These are phyloP conservation scores for Lipomyces lipofer DNA, from an alignment of 805 yeast species.

Conservation along the genomic window DNA sequence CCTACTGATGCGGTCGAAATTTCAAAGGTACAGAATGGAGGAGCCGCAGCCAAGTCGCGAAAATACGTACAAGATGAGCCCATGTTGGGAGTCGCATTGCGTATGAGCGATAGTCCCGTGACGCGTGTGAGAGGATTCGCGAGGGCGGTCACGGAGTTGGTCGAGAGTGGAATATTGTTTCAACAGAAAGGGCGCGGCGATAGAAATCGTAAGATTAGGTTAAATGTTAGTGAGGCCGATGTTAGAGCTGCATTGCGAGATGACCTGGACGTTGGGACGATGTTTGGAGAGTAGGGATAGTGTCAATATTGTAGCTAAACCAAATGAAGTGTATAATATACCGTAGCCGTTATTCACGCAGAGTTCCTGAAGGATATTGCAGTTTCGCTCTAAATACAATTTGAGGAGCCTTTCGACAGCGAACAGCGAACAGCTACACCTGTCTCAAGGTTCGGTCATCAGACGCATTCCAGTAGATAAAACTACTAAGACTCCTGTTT, in stretches of 20 bases:
- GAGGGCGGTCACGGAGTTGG: conserved; percentile 63
- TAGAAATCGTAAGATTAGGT: conserved; percentile 60
- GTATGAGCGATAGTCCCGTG: conserved; percentile 41
- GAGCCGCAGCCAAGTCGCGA: conserved; percentile 38
- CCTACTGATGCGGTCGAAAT: conserved; percentile 10
- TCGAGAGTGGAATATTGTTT: conserved; percentile 73
- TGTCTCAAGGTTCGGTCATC: too few relatives aligned
- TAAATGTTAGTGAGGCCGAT: conserved; percentile 73
- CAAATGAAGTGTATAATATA: too few relatives aligned
- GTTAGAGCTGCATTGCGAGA: conserved; percentile 52
- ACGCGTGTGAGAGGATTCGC: conserved; percentile 62
- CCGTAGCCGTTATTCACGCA: too few relatives aligned
- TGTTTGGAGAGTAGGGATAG: conserved; percentile 11
- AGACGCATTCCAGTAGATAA: too few relatives aligned
- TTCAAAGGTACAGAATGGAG: conserved; percentile 58
- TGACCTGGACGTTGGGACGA: conserved; percentile 28
- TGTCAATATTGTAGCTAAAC: too few relatives aligned
- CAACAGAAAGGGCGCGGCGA: conserved; percentile 71
- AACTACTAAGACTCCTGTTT: too few relatives aligned
- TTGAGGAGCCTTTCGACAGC: too few relatives aligned
- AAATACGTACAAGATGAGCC: conserved; percentile 26
- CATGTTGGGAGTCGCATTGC: conserved; percentile 31
- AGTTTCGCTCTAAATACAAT: too few relatives aligned
- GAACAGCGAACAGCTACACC: too few relatives aligned
- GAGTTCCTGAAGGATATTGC: too few relatives aligned